Percentiles rank a stretch among this genome's conserved stretches.
phyloP scores from a whole-genome alignment of 2,329 filamentous ascomycete species.

The Scedosporium boydii region DNA sequence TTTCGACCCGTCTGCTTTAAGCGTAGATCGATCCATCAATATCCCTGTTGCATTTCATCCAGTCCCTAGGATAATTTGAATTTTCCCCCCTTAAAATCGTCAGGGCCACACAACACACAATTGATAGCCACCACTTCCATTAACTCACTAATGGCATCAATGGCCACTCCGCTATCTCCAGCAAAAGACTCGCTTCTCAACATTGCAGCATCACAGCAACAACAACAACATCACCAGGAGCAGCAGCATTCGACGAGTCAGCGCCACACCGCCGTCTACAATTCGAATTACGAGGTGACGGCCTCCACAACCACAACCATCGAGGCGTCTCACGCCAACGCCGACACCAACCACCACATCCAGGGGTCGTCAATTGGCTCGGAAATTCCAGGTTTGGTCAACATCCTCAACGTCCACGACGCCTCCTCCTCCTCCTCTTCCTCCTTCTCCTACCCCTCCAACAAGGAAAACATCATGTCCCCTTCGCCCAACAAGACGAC shows the following conservation, averaged over 20 bases:
- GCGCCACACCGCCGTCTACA: neutral
- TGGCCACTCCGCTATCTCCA: constrained; percentile 4
- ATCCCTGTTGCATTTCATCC: neutral
- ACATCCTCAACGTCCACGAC: neutral
- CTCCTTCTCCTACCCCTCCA: neutral
- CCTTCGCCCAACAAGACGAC: constrained; percentile 4
- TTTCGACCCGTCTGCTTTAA: neutral
- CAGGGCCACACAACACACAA: neutral
- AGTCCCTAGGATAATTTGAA: neutral
- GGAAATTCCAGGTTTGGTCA: neutral
- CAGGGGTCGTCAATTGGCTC: neutral
- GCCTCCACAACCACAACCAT: neutral
- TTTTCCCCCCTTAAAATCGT: neutral
- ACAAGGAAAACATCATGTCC: constrained; percentile 5
- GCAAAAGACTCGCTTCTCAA: constrained; percentile 4
- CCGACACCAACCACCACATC: neutral
- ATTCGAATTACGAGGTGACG: neutral
- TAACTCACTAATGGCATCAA: neutral
- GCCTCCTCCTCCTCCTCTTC: neutral
- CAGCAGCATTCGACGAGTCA: neutral
- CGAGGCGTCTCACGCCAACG: neutral
- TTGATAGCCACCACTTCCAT: neutral
- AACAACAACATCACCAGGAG: neutral
- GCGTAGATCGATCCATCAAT: neutral
- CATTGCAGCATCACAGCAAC: neutral